Evolutionary conservation across 495 filamentous ascomycete genomes (phyloP), one percentile per base, ranked within the genome.

Genomic region (Talaromyces liani): DNA sequence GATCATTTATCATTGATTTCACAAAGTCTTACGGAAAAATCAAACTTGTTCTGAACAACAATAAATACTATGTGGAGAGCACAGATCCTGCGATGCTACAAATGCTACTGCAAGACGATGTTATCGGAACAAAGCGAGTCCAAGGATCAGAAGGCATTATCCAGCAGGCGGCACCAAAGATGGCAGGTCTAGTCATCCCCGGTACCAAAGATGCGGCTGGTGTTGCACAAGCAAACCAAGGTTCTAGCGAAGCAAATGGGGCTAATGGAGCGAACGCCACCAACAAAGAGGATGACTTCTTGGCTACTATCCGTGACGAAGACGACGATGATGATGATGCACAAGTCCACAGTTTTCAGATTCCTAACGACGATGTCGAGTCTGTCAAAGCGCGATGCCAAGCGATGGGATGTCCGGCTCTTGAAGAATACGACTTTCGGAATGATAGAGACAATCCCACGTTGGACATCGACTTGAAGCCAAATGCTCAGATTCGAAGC

Each of bases 391-490:
- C 93, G 70, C 87, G 89, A 58, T 97, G 94, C 70, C 85, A 94
- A 61, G 88, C 91, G 16, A 86, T 99, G 49, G 87, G 86, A 18
- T 89, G 88, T 66, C 95, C 93, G 4, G 87, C 96, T 29, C 79
- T 97, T 31, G 95, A 97, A 73, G 94, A 99, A 73, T 98, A 99
- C 73, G 95, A 98, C 70, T 98, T 97, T 73, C 84, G 92, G n/a
- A 93, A 93, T 66, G 95, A 99, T 71, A 84, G 89, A 34, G 80
- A 86, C 63, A 99, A 98, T 69, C 83, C 92, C 0, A 95, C 89
- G 54, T 79, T 98, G 2, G 91, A 97, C 59, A 98, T 99, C 66
- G 92, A 97, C 72, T 78, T 96, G 54, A 88, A 86, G 69, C 91
- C 92, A 2, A 86, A 85, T 69, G 91, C 91, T 0, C 87, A 90